These are phyloP conservation scores for Lachnellula hyalina DNA, from an alignment of 2,329 filamentous ascomycete genomes.

Conservation along the genomic window DNA sequence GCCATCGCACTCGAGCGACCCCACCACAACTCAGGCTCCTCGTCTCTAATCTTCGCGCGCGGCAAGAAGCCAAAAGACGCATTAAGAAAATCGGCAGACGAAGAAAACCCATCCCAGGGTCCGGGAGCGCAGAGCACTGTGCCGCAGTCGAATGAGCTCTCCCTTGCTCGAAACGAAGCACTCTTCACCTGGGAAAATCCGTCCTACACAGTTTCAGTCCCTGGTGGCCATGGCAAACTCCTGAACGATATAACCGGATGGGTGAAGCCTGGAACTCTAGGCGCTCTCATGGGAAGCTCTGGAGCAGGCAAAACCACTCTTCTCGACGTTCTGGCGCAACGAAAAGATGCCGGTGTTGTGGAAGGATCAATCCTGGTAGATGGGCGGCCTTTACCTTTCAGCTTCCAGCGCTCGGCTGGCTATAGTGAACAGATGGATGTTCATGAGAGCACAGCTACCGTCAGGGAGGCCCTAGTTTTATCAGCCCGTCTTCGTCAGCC, in stretches of 20 bases:
- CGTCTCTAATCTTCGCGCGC: no score
- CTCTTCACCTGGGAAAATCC: conserved; percentile 73
- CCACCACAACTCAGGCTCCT: no score
- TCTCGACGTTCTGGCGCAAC: conserved; percentile 51
- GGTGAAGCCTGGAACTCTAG: conserved; percentile 66
- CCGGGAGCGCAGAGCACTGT: no score
- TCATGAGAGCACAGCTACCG: conserved; percentile 72
- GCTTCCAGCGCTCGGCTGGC: conserved; percentile 70
- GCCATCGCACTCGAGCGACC: no score
- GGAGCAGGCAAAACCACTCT: conserved; percentile 58
- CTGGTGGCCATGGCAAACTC: conserved; percentile 58
- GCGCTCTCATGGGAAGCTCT: conserved; percentile 54
- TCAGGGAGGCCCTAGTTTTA: conserved; percentile 83
- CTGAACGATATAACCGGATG: conserved; percentile 78
- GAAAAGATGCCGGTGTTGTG: conserved; percentile 81
- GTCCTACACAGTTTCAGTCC: conserved; percentile 59
- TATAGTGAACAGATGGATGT: conserved; percentile 93
- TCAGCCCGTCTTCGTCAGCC: conserved; percentile 85
- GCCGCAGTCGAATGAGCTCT: conserved; percentile 43
- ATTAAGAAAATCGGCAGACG: no score
- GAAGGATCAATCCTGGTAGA: conserved; percentile 72
- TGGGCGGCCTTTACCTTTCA: conserved; percentile 63
- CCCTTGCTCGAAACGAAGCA: conserved; percentile 56
- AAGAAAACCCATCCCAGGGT: no score
- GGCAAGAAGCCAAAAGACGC: no score